These are phyloP conservation scores for Diplodia sapinea DNA, from an alignment of 2,329 filamentous ascomycete genomes.

Conservation along the genomic window DNA sequence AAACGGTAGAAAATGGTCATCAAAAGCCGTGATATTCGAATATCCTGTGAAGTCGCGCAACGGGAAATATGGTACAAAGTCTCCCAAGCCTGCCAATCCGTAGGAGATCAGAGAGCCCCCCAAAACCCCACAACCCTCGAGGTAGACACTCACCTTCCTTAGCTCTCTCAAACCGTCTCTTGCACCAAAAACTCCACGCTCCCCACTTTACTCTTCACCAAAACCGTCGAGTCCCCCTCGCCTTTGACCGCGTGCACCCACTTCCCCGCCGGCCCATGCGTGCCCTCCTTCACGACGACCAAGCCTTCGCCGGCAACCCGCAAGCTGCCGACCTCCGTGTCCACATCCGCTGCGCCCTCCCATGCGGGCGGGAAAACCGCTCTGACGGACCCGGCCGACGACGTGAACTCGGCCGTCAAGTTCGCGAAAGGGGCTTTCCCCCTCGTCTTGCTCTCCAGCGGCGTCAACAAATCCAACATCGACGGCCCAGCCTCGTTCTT, in stretches of 20 bases:
- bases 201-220: slow-evolving; percentile 7
- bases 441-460: neutral
- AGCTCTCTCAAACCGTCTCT: neutral
- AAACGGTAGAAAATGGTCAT: too few relatives aligned
- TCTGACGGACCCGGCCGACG: neutral
- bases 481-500: slow-evolving; percentile 3
- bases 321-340: neutral
- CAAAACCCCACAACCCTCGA: neutral
- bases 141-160: neutral
- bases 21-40: too few relatives aligned
- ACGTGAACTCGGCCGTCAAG: neutral
- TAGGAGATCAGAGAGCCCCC: too few relatives aligned
- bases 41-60: too few relatives aligned
- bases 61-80: too few relatives aligned
- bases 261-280: neutral
- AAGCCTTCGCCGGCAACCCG: neutral
- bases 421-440: neutral
- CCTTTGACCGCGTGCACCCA: slow-evolving; percentile 23
- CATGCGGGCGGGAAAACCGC: neutral
- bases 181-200: slow-evolving; percentile 12
- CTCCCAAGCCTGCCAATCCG: too few relatives aligned
- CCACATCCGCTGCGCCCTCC: slow-evolving; percentile 6
- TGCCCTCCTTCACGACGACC: slow-evolving; percentile 1
- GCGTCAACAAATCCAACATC: neutral
- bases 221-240: neutral